Conservation (phyloP, 2,329 filamentous ascomycete genomes). For the Pseudonectria foliicola region DNA sequence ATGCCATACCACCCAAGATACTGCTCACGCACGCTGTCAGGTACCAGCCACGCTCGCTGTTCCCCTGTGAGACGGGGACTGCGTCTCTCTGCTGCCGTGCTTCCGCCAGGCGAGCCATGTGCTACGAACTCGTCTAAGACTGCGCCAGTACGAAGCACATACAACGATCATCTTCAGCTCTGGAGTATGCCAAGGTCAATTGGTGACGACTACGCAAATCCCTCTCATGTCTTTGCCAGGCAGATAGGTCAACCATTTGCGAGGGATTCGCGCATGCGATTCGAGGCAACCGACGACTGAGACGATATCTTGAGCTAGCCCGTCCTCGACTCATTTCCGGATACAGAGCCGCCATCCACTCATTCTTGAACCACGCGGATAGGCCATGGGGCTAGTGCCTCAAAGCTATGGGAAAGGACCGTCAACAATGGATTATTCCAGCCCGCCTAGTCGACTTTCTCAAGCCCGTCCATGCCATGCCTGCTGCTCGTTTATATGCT, state of each 20-base stretch:
- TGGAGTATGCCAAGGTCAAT: background rate
- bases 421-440: background rate
- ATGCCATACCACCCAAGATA: conserved; percentile 1
- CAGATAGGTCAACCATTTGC: no score
- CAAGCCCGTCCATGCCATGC: background rate
- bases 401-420: conserved; percentile 15
- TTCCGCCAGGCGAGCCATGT: conserved; percentile 10
- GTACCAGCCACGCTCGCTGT: conserved; percentile 14
- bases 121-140: conserved; percentile 7
- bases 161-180: background rate
- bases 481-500: no score
- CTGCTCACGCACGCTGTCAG: conserved; percentile 16
- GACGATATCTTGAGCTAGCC: no score
- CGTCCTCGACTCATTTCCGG: no score
- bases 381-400: conserved; percentile 20
- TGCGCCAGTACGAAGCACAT: background rate
- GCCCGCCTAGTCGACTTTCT: no score
- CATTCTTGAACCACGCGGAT: conserved; percentile 17
- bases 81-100: conserved; percentile 8
- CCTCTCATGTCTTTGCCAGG: background rate
- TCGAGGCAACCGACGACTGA: no score
- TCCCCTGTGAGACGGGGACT: background rate
- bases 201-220: conserved; percentile 14
- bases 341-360: no score
- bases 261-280: no score